These are phyloP conservation scores for Nakaseomyces sp. DNA, from an alignment of 1,139 yeast genomes.

Conservation along the genomic window DNA sequence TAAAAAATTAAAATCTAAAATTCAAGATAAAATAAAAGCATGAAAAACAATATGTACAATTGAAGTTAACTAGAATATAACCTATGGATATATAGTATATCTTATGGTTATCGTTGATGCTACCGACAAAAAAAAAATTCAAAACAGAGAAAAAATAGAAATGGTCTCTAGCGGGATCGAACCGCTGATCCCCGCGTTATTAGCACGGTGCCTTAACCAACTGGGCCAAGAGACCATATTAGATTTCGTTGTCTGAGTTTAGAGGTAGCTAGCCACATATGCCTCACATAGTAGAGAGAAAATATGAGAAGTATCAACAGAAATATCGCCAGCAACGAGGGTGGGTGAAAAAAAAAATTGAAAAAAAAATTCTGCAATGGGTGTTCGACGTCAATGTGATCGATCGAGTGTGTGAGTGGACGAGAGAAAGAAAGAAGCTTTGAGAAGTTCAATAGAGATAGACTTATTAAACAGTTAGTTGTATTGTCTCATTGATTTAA, in stretches of 20 bases:
- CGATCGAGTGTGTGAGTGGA: not conserved
- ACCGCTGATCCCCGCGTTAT: conserved; percentile 28
- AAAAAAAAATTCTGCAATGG: not conserved
- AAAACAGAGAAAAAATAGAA: conserved; percentile 7
- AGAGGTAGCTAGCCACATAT: too few relatives aligned
- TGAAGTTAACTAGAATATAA: too few relatives aligned
- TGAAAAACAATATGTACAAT: too few relatives aligned
- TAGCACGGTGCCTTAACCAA: conserved; percentile 28
- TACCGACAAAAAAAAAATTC: not conserved
- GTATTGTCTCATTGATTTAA: too few relatives aligned
- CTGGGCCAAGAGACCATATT: conserved; percentile 25
- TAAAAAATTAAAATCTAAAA: too few relatives aligned
- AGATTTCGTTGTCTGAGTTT: not conserved
- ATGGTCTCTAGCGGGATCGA: conserved; percentile 28
- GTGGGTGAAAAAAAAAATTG: not conserved
- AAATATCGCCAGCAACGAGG: too few relatives aligned
- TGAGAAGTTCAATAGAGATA: not conserved
- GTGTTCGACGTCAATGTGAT: conserved; percentile 4
- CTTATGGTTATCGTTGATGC: not conserved
- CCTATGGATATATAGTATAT: too few relatives aligned
- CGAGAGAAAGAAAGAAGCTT: not conserved
- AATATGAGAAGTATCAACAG: not conserved
- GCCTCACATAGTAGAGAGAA: not conserved
- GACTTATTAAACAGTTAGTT: too few relatives aligned
- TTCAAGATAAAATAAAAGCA: too few relatives aligned